phyloP scores from a whole-genome alignment of 2,329 filamentous ascomycete genomes.

The Neobulgaria alba region DNA sequence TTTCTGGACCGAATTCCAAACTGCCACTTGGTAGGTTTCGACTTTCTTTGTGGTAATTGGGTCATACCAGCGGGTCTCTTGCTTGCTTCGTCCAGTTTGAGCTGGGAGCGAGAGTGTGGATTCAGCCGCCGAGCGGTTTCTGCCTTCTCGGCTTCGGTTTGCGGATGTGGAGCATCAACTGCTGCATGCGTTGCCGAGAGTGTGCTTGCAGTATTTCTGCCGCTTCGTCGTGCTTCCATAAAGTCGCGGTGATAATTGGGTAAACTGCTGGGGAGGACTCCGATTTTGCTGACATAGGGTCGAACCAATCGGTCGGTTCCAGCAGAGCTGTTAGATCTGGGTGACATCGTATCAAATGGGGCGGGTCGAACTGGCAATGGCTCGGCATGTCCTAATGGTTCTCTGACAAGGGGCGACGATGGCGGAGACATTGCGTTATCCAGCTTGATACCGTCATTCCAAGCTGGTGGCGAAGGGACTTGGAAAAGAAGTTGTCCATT shows the following conservation, averaged over 20 bases:
- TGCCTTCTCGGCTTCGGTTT: constrained; percentile 67
- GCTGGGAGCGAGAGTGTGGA: constrained; percentile 68
- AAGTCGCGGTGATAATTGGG: constrained; percentile 86
- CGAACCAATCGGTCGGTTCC: constrained; percentile 25
- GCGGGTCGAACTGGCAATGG: constrained; percentile 15
- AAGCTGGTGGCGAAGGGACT: constrained; percentile 46
- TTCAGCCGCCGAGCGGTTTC: constrained; percentile 75
- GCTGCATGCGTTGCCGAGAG: constrained; percentile 33
- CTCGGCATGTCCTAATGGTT: constrained; percentile 4
- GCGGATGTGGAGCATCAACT: constrained; percentile 30
- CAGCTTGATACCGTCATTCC: constrained; percentile 29
- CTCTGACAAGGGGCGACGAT: constrained; percentile 14
- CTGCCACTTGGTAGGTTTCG: constrained; percentile 86
- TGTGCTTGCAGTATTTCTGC: constrained; percentile 35
- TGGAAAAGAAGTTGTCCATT: constrained; percentile 37
- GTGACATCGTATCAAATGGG: constrained; percentile 25
- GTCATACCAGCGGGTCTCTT: constrained; percentile 55
- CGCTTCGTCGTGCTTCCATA: constrained; percentile 63
- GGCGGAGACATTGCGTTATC: constrained; percentile 18
- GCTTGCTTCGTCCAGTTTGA: constrained; percentile 57
- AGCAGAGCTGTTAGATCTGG: constrained; percentile 26
- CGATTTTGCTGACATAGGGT: constrained; percentile 64
- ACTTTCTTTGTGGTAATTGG: constrained; percentile 59
- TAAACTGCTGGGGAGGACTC: constrained; percentile 83
- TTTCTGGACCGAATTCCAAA: constrained; percentile 95